phyloP scores from a whole-genome alignment of 371 early-diverging fungal species.

The Apophysomyces variabilis region DNA sequence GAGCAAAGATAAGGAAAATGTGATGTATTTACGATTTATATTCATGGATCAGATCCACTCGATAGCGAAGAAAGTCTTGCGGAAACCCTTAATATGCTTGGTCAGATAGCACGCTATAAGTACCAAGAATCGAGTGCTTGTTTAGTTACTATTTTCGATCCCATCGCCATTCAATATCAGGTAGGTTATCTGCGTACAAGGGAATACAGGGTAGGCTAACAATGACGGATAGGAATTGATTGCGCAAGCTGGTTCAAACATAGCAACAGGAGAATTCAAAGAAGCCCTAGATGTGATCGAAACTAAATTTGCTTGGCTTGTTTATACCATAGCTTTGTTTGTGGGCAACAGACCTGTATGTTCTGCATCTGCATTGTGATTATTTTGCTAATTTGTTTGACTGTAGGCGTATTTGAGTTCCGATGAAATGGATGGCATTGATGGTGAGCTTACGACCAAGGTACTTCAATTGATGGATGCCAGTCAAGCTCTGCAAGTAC shows the following conservation, averaged over 20 bases:
- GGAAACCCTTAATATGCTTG: slow-evolving; percentile 73
- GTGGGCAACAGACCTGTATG: slow-evolving; percentile 70
- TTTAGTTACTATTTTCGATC: slow-evolving; percentile 65
- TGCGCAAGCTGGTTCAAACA: slow-evolving; percentile 32
- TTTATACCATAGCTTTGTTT: slow-evolving; percentile 77
- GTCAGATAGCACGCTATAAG: slow-evolving; percentile 75
- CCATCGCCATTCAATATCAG: slow-evolving; percentile 71
- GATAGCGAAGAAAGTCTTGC: slow-evolving; percentile 77
- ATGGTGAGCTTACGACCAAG: slow-evolving; percentile 67
- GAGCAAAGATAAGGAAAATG: not conserved
- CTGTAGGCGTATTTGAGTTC: slow-evolving; percentile 63
- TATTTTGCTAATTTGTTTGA: not conserved
- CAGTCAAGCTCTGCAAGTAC: slow-evolving; percentile 47
- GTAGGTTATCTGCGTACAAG: slow-evolving; percentile 20
- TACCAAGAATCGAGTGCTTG: slow-evolving; percentile 68
- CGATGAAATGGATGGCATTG: slow-evolving; percentile 66
- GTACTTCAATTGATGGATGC: slow-evolving; percentile 63
- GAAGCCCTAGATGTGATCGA: slow-evolving; percentile 61
- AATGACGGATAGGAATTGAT: slow-evolving; percentile 31
- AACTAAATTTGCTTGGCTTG: slow-evolving; percentile 81
- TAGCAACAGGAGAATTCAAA: slow-evolving; percentile 41
- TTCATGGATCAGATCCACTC: slow-evolving; percentile 57
- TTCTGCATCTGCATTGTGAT: not conserved
- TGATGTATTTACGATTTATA: not conserved
- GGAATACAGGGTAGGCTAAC: not conserved